Evolutionary conservation across 768 basidiomycete genomes (phyloP), one percentile per base, ranked within the genome.

Genomic region (Polyporus arcularius): DNA sequence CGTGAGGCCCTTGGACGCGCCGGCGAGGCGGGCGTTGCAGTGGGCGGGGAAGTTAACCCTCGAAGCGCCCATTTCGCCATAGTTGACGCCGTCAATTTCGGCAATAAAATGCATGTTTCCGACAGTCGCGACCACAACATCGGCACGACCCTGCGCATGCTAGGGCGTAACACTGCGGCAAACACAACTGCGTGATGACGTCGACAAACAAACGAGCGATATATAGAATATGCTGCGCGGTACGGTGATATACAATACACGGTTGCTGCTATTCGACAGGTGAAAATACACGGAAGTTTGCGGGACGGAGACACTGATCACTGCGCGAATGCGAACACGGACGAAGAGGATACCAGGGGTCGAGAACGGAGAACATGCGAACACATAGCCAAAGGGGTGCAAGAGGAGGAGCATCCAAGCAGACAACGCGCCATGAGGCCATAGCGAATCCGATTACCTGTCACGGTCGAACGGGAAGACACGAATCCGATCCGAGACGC

Each of bases 241-340:
- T 45, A 45, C 43, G 43, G n/a, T n/a, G 8, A 21, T 45, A 45
- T 21, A 45, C 21, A 21, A 45, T 45, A 45, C 43, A 42, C 14
- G 18, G 43, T 45, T 45, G 43, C 43, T 45, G 16, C 43, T 62
- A 62, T 53, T 58, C 61, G 61, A 62, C 61, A 62, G 48, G 11
- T 58, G 43, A 26, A 58, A 55, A 58, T 62, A 62, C 61, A 62
- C 54, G 46, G 41, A 30, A 30, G 18, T 30, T 31, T 45, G 28
- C 40, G 18, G 32, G 35, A 35, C 21, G 35, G 35, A 35, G 35
- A 7, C 35, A 35, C 35, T 35, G 11, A 11, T 11, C 35, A 35
- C 35, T 38, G 28, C 4, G n/a, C 31, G 31, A n/a, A 38, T 48
- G 55, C 45, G 39, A 39, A 30, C 30, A 43, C 26, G 26, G 28